Evolutionary conservation across 257 asterid genomes (phyloP), one percentile per base, ranked within the genome.

Genomic region (Prunella vulgaris): DNA sequence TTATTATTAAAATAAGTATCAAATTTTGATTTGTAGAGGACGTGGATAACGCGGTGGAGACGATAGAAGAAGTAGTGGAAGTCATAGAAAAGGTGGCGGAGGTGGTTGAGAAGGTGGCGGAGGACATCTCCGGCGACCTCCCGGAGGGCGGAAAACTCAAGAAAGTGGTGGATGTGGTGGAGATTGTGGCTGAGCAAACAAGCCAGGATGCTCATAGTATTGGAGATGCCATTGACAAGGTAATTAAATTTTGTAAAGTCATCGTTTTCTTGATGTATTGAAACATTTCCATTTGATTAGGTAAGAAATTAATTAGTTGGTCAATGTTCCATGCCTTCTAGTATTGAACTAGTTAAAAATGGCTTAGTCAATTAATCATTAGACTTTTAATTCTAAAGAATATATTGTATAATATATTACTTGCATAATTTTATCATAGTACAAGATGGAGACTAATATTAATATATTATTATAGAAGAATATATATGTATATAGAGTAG

Each of bases 201-300:
- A 85, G 76, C 30, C 67, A 73, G 62, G 87, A 88, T 67, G 90
- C 92, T 71, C 85, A 68, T n/a, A 7, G 4, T 0, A 75, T 88
- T 20, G 93, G 58, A 61, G 83, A 86, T 32, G 80, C 74, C 5
- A 88, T 88, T 62, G 86, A 86, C 76, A 84, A 85, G 92, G 95
- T 87, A 70, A 71, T 44, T 37, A 5, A 61, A 18, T 10, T 35
- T 3, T 62, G 20, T 10, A 25, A 59, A 18, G 14, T 51, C 28
- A n/a, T 10, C 18, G 5, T 14, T 10, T 27, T 57, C 28, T 12
- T 3, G 68, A 37, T 37, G 68, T 22, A 61, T 2, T 32, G 7
- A 5, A 17, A 51, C 13, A 51, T 20, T 18, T 51, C 28, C 13
- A 0, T 5, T 60, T 13, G 18, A n/a, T 75, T 56, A 64, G 69